phyloP scores from a whole-genome alignment of 768 basidiomycete species.

The Tulasnella sp. region DNA sequence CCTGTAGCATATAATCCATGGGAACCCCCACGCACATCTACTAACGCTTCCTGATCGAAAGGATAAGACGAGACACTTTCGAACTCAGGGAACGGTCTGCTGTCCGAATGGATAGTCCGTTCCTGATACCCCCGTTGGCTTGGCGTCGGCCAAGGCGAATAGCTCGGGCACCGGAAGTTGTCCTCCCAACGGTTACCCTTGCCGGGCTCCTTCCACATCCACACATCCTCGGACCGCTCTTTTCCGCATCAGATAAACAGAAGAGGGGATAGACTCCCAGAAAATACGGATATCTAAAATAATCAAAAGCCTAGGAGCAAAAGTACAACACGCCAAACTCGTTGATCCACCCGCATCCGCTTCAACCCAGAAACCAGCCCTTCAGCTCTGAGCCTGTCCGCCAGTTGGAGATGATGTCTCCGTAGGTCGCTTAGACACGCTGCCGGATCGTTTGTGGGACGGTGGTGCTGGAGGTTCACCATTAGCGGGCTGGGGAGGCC shows the following conservation, averaged over 20 bases:
- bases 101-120: background rate
- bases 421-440: background rate
- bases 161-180: background rate
- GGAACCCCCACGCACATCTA: background rate
- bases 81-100: background rate
- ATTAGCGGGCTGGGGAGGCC: background rate
- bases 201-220: background rate
- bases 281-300: conserved; percentile 5
- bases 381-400: background rate
- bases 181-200: background rate
- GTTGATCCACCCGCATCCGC: background rate
- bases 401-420: background rate
- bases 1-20: background rate
- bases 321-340: background rate
- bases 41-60: background rate
- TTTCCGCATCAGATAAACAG: background rate
- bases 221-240: too few species aligned
- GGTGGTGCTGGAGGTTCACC: background rate
- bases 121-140: background rate
- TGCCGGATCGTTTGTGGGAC: background rate
- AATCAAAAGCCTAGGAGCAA: conserved; percentile 3
- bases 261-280: background rate
- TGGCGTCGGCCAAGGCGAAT: background rate
- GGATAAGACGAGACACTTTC: background rate
- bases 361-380: background rate